A percentile compares a stretch with the other conserved stretches of the same genome.
Conservation (phyloP, 2,329 filamentous ascomycete species). For the Dactylellina haptotyla region DNA sequence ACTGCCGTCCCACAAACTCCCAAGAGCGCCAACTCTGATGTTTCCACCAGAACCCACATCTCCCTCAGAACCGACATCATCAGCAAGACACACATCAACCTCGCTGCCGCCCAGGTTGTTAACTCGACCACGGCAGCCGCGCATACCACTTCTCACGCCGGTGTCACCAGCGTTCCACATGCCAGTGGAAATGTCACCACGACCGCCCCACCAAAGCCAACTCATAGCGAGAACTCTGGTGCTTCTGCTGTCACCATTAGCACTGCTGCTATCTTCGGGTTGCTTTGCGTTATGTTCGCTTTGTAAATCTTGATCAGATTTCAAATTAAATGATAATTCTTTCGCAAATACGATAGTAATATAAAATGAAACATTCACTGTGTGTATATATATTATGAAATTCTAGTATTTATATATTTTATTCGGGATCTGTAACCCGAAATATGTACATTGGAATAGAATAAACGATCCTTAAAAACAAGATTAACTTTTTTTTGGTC, state of each 20-base stretch:
- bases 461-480: too few species aligned
- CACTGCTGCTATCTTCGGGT: neutral
- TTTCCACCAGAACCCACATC: neutral
- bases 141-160: neutral
- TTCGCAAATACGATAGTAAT: too few species aligned
- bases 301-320: neutral
- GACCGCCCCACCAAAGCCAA: neutral
- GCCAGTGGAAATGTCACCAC: slow-evolving; percentile 2
- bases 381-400: slow-evolving; percentile 2
- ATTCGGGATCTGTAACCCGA: too few species aligned
- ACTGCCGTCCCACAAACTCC: neutral
- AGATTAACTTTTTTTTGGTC: too few species aligned
- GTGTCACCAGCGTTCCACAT: neutral
- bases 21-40: neutral
- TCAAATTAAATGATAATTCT: neutral
- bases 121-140: neutral
- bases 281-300: slow-evolving; percentile 15
- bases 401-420: neutral
- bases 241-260: slow-evolving; percentile 12
- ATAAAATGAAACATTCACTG: neutral
- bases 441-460: neutral
- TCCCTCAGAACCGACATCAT: neutral
- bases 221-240: neutral
- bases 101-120: neutral
- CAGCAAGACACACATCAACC: neutral